phyloP scores from a whole-genome alignment of 352 stramenopile genomes.

The Halophytophthora polymorphica region DNA sequence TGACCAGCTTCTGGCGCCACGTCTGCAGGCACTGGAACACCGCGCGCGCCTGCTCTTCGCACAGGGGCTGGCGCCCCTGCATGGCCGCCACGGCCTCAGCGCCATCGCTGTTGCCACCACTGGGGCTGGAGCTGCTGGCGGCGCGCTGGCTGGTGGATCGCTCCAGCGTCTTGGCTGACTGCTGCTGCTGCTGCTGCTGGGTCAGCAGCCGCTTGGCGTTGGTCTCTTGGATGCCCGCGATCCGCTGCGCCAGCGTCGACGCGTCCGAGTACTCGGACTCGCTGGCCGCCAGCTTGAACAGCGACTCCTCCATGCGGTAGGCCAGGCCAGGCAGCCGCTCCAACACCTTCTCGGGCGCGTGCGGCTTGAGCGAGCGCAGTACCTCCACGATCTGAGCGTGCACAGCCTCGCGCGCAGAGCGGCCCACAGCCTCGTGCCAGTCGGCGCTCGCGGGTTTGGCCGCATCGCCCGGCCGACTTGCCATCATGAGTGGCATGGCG shows the following conservation, averaged over 20 bases:
- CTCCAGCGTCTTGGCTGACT: slow-evolving; percentile 13
- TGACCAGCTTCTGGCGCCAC: slow-evolving; percentile 78
- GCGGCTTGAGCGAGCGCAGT: slow-evolving; percentile 91
- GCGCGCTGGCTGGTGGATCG: slow-evolving; percentile 1
- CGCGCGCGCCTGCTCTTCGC: slow-evolving; percentile 53
- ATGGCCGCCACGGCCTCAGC: background rate
- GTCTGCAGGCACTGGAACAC: slow-evolving; percentile 74
- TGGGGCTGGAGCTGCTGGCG: slow-evolving; percentile 1
- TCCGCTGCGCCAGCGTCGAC: slow-evolving; percentile 89
- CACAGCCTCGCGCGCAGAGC: slow-evolving; percentile 40
- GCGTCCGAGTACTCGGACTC: slow-evolving; percentile 92
- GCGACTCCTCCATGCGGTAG: slow-evolving; percentile 93
- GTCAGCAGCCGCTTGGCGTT: slow-evolving; percentile 62
- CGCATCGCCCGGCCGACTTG: slow-evolving; percentile 9
- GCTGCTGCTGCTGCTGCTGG: slow-evolving; percentile 34
- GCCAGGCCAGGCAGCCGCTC: slow-evolving; percentile 95
- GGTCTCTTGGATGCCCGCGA: slow-evolving; percentile 84
- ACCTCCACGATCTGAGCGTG: slow-evolving; percentile 86
- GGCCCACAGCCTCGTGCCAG: slow-evolving; percentile 30
- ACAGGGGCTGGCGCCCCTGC: slow-evolving; percentile 30
- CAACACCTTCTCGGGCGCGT: slow-evolving; percentile 94
- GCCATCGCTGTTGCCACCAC: slow-evolving; percentile 10
- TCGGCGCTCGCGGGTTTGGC: slow-evolving; percentile 12
- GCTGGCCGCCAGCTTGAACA: slow-evolving; percentile 82
- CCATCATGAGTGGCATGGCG: slow-evolving; percentile 8